Evolutionary conservation across 2,329 filamentous ascomycete species (phyloP).

Genomic region (Alternaria alternata): DNA sequence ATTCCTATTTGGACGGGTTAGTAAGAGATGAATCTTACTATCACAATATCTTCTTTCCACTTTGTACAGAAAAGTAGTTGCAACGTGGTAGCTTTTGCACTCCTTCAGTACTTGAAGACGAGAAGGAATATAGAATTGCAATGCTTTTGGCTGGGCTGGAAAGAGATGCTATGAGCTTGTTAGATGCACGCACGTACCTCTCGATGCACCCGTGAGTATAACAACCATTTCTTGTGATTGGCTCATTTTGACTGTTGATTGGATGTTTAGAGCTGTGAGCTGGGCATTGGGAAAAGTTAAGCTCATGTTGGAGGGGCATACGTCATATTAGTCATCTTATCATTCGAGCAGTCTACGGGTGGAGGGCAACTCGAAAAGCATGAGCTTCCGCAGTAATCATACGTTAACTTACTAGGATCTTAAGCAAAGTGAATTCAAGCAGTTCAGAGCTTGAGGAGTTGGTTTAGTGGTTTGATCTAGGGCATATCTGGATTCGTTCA

Average conservation of each 20-base stretch:
- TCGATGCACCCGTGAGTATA: slow-evolving; percentile 68
- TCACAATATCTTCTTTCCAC: not conserved
- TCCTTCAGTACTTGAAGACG: not conserved
- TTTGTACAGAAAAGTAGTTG: not conserved
- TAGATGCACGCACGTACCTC: slow-evolving; percentile 55
- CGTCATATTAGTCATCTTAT: slow-evolving; percentile 25
- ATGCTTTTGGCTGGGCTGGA: not conserved
- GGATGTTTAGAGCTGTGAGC: not conserved
- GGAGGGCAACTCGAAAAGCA: not conserved
- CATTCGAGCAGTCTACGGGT: not conserved
- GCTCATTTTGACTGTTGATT: slow-evolving; percentile 29
- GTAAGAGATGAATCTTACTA: not conserved
- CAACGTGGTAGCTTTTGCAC: not conserved
- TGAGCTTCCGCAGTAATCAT: not conserved
- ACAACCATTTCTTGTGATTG: slow-evolving; percentile 53
- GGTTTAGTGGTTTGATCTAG: not conserved
- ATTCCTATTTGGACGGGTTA: slow-evolving; percentile 57
- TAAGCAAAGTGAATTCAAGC: not conserved
- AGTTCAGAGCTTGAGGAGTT: not conserved
- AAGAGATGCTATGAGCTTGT: not conserved
- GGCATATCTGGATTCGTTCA: not conserved
- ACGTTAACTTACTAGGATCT: not conserved
- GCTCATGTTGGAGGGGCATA: not conserved
- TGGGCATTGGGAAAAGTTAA: slow-evolving; percentile 1
- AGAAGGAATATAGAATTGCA: not conserved